Conservation (phyloP, 495 filamentous ascomycete genomes). For the Aspergillus asperescens region DNA sequence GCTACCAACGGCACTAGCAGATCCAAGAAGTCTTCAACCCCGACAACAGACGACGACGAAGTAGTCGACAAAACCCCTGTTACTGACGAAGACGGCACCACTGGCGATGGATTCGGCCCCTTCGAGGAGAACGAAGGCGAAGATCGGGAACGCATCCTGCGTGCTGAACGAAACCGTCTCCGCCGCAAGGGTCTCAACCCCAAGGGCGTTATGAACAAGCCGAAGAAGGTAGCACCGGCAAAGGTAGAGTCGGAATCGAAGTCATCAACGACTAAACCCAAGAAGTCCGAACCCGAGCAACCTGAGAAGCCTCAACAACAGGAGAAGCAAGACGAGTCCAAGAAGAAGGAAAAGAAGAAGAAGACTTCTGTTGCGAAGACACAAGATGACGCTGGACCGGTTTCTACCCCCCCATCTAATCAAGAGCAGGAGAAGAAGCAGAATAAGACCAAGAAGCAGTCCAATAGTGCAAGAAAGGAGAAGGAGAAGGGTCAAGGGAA, state of each 20-base stretch:
- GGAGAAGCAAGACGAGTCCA: slow-evolving; percentile 13
- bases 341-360: slow-evolving; percentile 5
- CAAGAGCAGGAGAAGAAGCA: slow-evolving; percentile 2
- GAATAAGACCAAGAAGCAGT: slow-evolving; percentile 15
- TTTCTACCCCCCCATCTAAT: background rate
- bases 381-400: background rate
- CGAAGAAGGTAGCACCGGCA: slow-evolving; percentile 23
- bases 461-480: slow-evolving; percentile 9
- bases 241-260: slow-evolving; percentile 14
- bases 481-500: slow-evolving; percentile 22
- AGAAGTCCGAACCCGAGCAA: slow-evolving; percentile 6
- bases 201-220: slow-evolving; percentile 48
- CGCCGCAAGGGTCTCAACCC: slow-evolving; percentile 64
- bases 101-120: slow-evolving; percentile 54
- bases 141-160: slow-evolving; percentile 47
- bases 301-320: slow-evolving; percentile 20
- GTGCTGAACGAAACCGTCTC: slow-evolving; percentile 51
- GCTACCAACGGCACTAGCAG: slow-evolving; percentile 15
- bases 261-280: background rate
- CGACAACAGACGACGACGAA: slow-evolving; percentile 26
- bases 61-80: slow-evolving; percentile 47
- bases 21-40: slow-evolving; percentile 18
- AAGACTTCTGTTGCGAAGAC: background rate
- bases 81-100: slow-evolving; percentile 33
- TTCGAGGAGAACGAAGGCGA: slow-evolving; percentile 62